Conservation (phyloP, 2,329 filamentous ascomycete genomes). For the Ascochyta fabae region DNA sequence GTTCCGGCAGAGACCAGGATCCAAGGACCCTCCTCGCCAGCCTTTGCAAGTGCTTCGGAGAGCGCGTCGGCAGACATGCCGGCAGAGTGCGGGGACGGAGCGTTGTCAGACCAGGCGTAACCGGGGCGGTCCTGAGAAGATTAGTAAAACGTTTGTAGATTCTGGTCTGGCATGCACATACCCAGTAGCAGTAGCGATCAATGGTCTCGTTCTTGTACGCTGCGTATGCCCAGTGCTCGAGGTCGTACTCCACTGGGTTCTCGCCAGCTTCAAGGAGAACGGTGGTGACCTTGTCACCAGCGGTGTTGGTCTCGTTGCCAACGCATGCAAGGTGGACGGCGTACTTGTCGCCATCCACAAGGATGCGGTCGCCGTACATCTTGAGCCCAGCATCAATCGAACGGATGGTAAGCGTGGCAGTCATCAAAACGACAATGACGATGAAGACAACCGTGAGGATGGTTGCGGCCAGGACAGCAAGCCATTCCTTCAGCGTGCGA, state of each 20-base stretch:
- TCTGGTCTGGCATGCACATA: not conserved
- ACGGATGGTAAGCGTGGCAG: conserved; percentile 78
- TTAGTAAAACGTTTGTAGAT: not conserved
- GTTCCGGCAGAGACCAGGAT: conserved; percentile 85
- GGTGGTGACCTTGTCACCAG: conserved; percentile 71
- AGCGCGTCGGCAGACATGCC: conserved; percentile 91
- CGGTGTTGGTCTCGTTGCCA: conserved; percentile 68
- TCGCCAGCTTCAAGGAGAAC: conserved; percentile 87
- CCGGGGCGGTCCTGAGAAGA: conserved; percentile 76
- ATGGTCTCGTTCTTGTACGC: conserved; percentile 82
- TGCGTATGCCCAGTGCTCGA: conserved; percentile 80
- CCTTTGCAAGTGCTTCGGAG: conserved; percentile 80
- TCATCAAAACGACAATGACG: conserved; percentile 74
- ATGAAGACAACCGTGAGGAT: conserved; percentile 73
- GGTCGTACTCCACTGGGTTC: conserved; percentile 75
- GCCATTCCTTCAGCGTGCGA: conserved; percentile 82
- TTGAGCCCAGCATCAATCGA: conserved; percentile 77
- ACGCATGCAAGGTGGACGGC: conserved; percentile 84
- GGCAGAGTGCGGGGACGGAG: conserved; percentile 89
- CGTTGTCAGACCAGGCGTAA: conserved; percentile 86
- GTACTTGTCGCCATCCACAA: conserved; percentile 85
- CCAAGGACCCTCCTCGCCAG: conserved; percentile 87
- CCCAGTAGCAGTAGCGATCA: conserved; percentile 86
- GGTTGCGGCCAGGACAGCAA: conserved; percentile 77
- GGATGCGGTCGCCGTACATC: conserved; percentile 76